Evolutionary conservation across 2,329 filamentous ascomycete species (phyloP).

Genomic region (Mariannaea elegans): DNA sequence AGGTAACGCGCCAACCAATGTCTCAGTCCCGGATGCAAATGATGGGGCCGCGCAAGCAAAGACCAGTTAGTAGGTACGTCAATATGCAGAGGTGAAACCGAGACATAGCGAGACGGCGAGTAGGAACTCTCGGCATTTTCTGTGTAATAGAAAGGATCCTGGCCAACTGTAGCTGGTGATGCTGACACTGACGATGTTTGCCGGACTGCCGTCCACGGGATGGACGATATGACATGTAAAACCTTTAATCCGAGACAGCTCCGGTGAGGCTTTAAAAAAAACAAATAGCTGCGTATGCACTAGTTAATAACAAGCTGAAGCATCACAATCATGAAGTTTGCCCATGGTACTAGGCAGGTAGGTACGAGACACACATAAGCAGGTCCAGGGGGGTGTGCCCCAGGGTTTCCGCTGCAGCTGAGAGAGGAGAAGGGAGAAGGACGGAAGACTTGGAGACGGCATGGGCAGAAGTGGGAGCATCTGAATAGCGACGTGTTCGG

Average conservation of each 20-base stretch:
- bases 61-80: constrained; percentile 10
- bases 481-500: constrained; percentile 17
- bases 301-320: neutral
- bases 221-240: too few relatives aligned
- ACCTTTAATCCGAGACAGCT: neutral
- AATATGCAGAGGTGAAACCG: constrained; percentile 1
- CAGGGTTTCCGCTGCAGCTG: constrained; percentile 35
- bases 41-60: constrained; percentile 7
- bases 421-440: constrained; percentile 2
- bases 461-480: constrained; percentile 15
- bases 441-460: constrained; percentile 7
- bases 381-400: constrained; percentile 25
- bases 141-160: too few relatives aligned
- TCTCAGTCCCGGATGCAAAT: constrained; percentile 7
- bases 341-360: neutral
- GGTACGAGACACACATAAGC: neutral
- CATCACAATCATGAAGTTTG: neutral
- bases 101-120: constrained; percentile 1
- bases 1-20: neutral
- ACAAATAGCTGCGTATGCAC: too few relatives aligned
- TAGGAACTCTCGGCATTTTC: neutral
- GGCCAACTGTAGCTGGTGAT: too few relatives aligned
- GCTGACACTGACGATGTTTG: too few relatives aligned
- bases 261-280: neutral
- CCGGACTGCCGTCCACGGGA: too few relatives aligned